A percentile compares a stretch with the other conserved stretches of the same genome.
phyloP scores from a whole-genome alignment of 2,329 filamentous ascomycete species.

The Graphilbum sp. region DNA sequence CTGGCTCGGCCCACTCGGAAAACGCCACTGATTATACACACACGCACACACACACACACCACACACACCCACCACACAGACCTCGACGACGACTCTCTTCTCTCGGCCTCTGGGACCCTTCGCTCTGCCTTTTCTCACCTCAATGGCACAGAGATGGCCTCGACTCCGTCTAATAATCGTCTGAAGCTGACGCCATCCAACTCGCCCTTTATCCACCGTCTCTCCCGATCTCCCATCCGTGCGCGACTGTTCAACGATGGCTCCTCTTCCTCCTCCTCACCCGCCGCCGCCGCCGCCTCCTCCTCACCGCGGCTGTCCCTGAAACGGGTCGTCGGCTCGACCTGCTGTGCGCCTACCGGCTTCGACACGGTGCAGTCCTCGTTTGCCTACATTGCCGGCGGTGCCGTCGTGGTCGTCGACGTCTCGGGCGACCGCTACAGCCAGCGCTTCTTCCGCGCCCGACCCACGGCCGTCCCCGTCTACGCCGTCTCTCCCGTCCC shows the following conservation, averaged over 20 bases:
- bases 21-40: no score
- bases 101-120: no score
- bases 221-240: slow-evolving; percentile 45
- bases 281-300: slow-evolving; percentile 1
- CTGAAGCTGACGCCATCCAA: slow-evolving; percentile 61
- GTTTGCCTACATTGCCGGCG: slow-evolving; percentile 86
- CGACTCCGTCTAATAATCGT: slow-evolving; percentile 40
- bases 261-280: neutral
- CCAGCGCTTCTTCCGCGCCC: slow-evolving; percentile 83
- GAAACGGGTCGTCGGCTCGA: slow-evolving; percentile 79
- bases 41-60: no score
- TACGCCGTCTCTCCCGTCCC: slow-evolving; percentile 37
- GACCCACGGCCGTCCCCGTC: slow-evolving; percentile 57
- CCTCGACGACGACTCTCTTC: no score
- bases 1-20: no score
- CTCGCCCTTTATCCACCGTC: slow-evolving; percentile 50
- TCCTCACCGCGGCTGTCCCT: slow-evolving; percentile 49
- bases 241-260: slow-evolving; percentile 27
- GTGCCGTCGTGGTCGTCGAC: slow-evolving; percentile 78
- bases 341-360: slow-evolving; percentile 66
- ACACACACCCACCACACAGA: no score
- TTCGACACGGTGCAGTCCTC: slow-evolving; percentile 66
- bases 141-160: slow-evolving; percentile 42
- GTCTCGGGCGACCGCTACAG: slow-evolving; percentile 50
- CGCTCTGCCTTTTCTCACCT: slow-evolving; percentile 10